Conservation (phyloP, 805 yeast genomes). For the Metschnikowia vanudenii region DNA sequence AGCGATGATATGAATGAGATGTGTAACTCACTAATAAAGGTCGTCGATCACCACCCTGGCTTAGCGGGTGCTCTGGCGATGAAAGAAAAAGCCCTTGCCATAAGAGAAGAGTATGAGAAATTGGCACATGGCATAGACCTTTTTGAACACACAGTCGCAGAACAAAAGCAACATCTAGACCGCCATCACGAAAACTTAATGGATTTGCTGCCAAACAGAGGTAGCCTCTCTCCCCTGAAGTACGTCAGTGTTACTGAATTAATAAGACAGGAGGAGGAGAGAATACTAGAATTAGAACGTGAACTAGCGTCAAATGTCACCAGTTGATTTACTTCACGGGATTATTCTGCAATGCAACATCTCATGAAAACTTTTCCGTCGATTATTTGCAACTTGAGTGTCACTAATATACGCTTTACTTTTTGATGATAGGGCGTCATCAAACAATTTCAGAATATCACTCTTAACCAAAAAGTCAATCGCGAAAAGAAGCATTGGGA, state of each 20-base stretch:
- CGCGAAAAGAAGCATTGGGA: too few relatives aligned
- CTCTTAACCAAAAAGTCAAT: too few relatives aligned
- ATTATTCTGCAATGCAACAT: too few relatives aligned
- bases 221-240: constrained; percentile 9
- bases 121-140: constrained; percentile 39
- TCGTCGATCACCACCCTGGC: constrained; percentile 12
- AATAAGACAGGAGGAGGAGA: constrained; percentile 46
- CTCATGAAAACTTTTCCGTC: too few relatives aligned
- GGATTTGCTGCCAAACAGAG: constrained; percentile 23
- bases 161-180: constrained; percentile 42
- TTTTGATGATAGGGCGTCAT: too few relatives aligned
- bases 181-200: constrained; percentile 26
- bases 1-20: constrained; percentile 42
- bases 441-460: too few relatives aligned
- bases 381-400: too few relatives aligned
- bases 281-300: constrained; percentile 43
- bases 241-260: constrained; percentile 34
- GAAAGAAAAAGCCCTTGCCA: neutral
- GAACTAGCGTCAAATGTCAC: too few relatives aligned
- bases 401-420: too few relatives aligned
- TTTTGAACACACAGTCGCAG: constrained; percentile 43
- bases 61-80: constrained; percentile 2
- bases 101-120: constrained; percentile 35
- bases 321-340: too few relatives aligned
- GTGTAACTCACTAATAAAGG: constrained; percentile 23